Evolutionary conservation across 495 filamentous ascomycete genomes (phyloP), one percentile per base, ranked within the genome.

Genomic region (Penicillium dipodomyicola): DNA sequence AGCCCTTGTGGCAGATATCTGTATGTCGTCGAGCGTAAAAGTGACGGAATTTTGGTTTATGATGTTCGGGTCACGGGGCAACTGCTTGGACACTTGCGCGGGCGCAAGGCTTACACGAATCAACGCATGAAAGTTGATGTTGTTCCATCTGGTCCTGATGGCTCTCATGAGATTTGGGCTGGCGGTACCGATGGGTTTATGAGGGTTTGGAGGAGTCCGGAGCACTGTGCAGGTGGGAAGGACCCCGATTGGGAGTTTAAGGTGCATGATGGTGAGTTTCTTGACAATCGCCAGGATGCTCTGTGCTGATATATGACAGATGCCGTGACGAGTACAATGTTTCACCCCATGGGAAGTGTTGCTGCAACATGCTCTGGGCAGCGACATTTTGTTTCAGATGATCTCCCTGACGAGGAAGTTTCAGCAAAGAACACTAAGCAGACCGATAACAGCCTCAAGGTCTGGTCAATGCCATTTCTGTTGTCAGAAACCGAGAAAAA

Each of bases 1-100:
- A 93, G 88, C 61, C 81, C 84, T 0, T 93, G 91, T 74, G 93
- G 90, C n/a, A 76, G 84, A 57, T 97, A 96, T 72, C 72, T 98
- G 32, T 86, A 90, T 63, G 83, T 96, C 15, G 88, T 85, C n/a
- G 95, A 97, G 77, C 81, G 95, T 33, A 84, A 83, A 62, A 87
- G 90, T 49, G 77, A 82, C 39, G 87, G 85, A 6, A 67, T 96
- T 10, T 67, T 89, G 49, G 80, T 96, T 2, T 97, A 92, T 73
- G 94, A 98, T 73, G 77, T 97, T 27, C 80, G 95, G 14, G 87
- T 87, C 5, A 82, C 83, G 8, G 82, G 87, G 1, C 79, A 83
- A 61, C 69, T 87, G 62, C 73, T 98, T 7, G 86, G 84, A 15
- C 85, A 81, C 72, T 74, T 97, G 49, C 74, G 72, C 14, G 91